Percentiles rank a stretch among this genome's conserved stretches.
Evolutionary conservation across 1,284 basidiomycete species (phyloP).

Genomic region (Melampsora larici-populina): DNA sequence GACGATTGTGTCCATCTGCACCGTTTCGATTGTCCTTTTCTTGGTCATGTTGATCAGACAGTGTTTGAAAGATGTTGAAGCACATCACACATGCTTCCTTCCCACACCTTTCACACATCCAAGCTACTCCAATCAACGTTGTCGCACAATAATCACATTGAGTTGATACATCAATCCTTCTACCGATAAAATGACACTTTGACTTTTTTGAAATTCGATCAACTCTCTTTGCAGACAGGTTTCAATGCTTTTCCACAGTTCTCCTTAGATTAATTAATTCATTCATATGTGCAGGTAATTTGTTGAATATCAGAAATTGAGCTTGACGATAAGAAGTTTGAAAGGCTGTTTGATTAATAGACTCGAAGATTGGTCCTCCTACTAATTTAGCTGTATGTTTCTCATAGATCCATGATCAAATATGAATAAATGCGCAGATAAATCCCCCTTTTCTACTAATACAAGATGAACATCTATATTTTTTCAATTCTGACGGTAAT

Average conservation of each 20-base stretch:
- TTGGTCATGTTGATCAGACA: no score
- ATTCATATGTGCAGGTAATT: neutral
- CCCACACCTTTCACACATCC: slow-evolving; percentile 32
- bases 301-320: slow-evolving; percentile 12
- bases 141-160: slow-evolving; percentile 40
- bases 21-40: no score
- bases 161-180: slow-evolving; percentile 18
- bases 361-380: slow-evolving; percentile 19
- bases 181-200: slow-evolving; percentile 22
- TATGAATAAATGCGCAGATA: slow-evolving; percentile 25
- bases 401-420: slow-evolving; percentile 19
- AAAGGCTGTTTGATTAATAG: neutral
- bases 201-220: neutral
- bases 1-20: no score
- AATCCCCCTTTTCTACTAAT: neutral
- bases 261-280: slow-evolving; percentile 7
- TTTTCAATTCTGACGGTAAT: slow-evolving; percentile 7
- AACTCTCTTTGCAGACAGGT: slow-evolving; percentile 11
- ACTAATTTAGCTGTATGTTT: neutral
- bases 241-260: neutral
- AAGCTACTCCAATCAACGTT: slow-evolving; percentile 28
- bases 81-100: slow-evolving; percentile 32
- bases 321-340: slow-evolving; percentile 11
- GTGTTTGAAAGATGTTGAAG: slow-evolving; percentile 20
- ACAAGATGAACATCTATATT: slow-evolving; percentile 25